Percentiles rank a stretch among this genome's conserved stretches.
Conservation (phyloP, 805 yeast species). For the Sporopachydermia lactativora region DNA sequence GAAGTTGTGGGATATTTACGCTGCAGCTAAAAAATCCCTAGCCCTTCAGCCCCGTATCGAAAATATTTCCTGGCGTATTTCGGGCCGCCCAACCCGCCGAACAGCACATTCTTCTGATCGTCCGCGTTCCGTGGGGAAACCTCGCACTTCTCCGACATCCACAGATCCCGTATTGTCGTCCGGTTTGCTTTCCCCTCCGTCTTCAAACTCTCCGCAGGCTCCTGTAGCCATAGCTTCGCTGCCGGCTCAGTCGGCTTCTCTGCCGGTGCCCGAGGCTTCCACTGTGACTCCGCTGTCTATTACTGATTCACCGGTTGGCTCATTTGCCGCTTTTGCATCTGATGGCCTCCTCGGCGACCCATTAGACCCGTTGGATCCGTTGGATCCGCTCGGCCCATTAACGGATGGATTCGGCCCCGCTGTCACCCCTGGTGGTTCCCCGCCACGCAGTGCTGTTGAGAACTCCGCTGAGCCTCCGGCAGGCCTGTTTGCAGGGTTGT, state of each 20-base stretch:
- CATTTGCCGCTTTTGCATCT: background rate
- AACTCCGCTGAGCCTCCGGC: background rate
- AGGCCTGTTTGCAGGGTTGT: background rate
- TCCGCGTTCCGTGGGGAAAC: background rate
- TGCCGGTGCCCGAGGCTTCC: too few relatives aligned
- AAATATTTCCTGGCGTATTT: background rate
- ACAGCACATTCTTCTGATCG: background rate
- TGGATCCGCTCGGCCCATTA: too few relatives aligned
- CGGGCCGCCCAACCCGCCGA: background rate
- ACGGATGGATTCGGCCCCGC: too few relatives aligned
- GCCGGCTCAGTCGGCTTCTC: background rate
- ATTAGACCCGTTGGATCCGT: background rate
- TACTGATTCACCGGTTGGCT: background rate
- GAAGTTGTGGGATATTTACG: background rate
- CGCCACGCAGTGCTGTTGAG: background rate
- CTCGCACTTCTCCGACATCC: background rate
- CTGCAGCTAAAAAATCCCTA: conserved; percentile 1
- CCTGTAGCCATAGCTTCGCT: background rate
- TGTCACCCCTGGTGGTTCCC: background rate
- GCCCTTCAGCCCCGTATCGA: background rate
- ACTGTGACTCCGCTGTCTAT: background rate
- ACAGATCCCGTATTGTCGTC: background rate
- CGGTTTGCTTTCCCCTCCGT: background rate
- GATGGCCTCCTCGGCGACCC: background rate
- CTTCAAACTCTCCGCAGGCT: background rate